Evolutionary conservation across 2,329 filamentous ascomycete genomes (phyloP).

Genomic region (Trichoderma sp.): DNA sequence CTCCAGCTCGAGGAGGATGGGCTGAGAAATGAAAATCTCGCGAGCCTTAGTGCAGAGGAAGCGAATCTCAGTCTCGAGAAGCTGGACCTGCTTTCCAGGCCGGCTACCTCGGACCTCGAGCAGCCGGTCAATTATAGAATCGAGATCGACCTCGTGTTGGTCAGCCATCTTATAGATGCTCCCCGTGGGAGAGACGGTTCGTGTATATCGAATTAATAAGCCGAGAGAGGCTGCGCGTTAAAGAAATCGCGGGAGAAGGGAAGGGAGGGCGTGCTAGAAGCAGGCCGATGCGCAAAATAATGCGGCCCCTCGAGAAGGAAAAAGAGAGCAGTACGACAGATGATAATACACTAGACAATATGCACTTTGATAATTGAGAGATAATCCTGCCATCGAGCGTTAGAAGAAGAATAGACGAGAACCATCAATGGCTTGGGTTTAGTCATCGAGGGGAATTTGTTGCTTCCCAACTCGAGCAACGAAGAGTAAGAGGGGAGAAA

Average conservation of each 20-base stretch:
- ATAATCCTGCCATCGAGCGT: conserved; percentile 6
- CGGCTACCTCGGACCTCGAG: conserved; percentile 96
- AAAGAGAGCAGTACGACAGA: conserved; percentile 22
- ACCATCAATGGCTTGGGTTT: conserved; percentile 5
- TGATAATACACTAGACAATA: conserved; percentile 36
- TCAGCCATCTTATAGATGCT: conserved; percentile 54
- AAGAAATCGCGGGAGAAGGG: conserved; percentile 18
- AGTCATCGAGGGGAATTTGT: neutral
- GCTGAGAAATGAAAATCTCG: conserved; percentile 99
- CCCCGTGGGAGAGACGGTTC: conserved; percentile 41
- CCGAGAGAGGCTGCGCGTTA: conserved; percentile 29
- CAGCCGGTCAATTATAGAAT: conserved; percentile 98
- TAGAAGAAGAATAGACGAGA: neutral
- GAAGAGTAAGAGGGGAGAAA: neutral
- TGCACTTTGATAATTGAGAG: conserved; percentile 8
- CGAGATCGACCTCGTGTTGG: conserved; percentile 89
- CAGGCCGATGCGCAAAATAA: conserved; percentile 31
- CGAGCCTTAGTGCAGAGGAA: conserved; percentile 97
- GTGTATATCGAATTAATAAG: conserved; percentile 28
- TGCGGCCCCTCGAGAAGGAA: conserved; percentile 30
- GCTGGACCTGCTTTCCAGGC: conserved; percentile 96
- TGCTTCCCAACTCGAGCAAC: neutral
- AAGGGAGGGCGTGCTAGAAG: conserved; percentile 24
- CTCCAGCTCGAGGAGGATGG: conserved; percentile 94
- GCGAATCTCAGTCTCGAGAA: conserved; percentile 93